phyloP scores from a whole-genome alignment of 2,329 filamentous ascomycete species.

The Decorospora gaudefroyi region DNA sequence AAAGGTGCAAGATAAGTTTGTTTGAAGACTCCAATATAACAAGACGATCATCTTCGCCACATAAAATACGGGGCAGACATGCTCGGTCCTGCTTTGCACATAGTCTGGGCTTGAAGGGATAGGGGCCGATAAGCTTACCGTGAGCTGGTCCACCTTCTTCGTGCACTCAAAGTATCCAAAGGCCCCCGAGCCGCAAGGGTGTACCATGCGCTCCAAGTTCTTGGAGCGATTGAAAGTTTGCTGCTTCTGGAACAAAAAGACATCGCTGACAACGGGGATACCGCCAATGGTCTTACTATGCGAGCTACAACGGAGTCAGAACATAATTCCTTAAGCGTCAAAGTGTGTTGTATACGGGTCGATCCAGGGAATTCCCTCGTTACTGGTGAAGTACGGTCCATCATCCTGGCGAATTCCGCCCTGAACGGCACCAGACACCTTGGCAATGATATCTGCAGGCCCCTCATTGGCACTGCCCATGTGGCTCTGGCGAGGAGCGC shows the following conservation, averaged over 20 bases:
- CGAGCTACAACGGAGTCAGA: constrained; percentile 21
- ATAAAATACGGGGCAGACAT: no score
- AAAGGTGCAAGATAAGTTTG: no score
- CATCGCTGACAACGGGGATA: constrained; percentile 57
- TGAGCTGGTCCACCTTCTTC: constrained; percentile 44
- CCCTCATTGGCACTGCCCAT: constrained; percentile 56
- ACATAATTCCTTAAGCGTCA: not conserved
- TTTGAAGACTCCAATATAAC: no score
- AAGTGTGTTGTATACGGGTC: constrained; percentile 45
- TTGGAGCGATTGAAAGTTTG: constrained; percentile 63
- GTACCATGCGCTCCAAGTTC: constrained; percentile 52
- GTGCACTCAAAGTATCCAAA: constrained; percentile 56
- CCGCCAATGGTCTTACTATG: constrained; percentile 61
- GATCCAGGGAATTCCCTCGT: constrained; percentile 58
- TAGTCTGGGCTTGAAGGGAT: not conserved
- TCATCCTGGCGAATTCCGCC: constrained; percentile 57
- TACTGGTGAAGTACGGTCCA: constrained; percentile 59
- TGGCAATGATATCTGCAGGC: constrained; percentile 57
- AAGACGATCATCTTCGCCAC: no score
- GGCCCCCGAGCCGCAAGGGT: constrained; percentile 52
- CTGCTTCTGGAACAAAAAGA: constrained; percentile 60
- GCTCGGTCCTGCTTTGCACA: no score
- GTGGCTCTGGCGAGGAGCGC: constrained; percentile 47
- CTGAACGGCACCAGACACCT: constrained; percentile 54
- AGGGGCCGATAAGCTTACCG: constrained; percentile 19